Evolutionary conservation across 2,329 filamentous ascomycete species (phyloP).

Genomic region (Colletotrichum cereale): DNA sequence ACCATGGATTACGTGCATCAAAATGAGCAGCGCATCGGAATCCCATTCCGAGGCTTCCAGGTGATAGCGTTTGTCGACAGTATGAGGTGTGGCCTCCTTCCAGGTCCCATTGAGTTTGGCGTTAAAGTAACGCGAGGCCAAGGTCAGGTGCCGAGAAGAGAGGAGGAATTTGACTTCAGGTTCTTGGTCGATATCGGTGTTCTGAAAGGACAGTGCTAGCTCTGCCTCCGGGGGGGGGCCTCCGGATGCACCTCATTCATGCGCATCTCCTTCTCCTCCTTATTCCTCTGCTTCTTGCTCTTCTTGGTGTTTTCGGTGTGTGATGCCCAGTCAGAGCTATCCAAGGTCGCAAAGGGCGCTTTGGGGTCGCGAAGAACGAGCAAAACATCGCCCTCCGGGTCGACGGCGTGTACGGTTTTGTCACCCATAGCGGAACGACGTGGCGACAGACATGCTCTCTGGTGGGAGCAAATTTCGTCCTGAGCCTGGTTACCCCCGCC

Average conservation of each 20-base stretch:
- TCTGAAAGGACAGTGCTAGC: background rate
- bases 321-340: background rate
- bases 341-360: conserved; percentile 5
- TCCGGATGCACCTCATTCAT: too few relatives aligned
- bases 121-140: conserved; percentile 41
- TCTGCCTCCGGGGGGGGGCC: too few relatives aligned
- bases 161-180: conserved; percentile 16
- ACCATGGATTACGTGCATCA: conserved; percentile 48
- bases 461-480: background rate
- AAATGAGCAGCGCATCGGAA: conserved; percentile 44
- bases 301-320: background rate
- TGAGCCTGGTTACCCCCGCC: background rate
- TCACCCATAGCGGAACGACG: background rate
- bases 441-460: background rate
- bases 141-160: conserved; percentile 41
- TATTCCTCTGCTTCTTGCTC: background rate
- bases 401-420: background rate
- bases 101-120: conserved; percentile 30
- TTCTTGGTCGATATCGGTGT: background rate
- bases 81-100: conserved; percentile 26
- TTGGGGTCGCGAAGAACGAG: conserved; percentile 4
- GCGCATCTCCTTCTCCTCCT: background rate
- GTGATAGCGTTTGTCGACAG: background rate
- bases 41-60: conserved; percentile 45
- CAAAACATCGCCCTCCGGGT: background rate